These are phyloP conservation scores for Alternaria gaisen DNA, from an alignment of 2,329 filamentous ascomycete genomes.

Conservation along the genomic window DNA sequence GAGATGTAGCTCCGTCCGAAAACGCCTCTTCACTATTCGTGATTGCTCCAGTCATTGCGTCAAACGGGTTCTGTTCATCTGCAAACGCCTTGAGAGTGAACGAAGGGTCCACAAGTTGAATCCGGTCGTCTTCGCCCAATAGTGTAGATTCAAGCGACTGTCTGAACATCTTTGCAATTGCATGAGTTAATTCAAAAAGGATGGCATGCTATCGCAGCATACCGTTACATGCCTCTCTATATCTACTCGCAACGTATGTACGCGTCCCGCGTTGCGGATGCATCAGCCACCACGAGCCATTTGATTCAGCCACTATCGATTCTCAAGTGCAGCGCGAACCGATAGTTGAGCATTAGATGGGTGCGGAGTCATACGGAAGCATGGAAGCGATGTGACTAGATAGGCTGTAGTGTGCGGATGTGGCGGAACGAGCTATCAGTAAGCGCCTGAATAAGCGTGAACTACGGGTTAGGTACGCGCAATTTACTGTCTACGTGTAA, in stretches of 20 bases:
- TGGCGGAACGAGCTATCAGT: slow-evolving; percentile 8
- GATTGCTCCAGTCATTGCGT: not conserved
- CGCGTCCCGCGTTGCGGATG: not conserved
- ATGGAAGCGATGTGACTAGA: slow-evolving; percentile 3
- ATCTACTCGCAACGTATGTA: not conserved
- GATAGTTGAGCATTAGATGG: not conserved
- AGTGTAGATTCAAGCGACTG: not conserved
- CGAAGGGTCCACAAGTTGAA: slow-evolving; percentile 2
- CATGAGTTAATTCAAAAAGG: not conserved
- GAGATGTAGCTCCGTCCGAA: slow-evolving; percentile 7
- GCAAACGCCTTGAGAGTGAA: not conserved
- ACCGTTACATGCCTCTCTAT: not conserved
- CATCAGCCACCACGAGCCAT: slow-evolving; percentile 4
- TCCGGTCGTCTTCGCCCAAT: not conserved
- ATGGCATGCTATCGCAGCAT: not conserved
- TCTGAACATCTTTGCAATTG: slow-evolving; percentile 1
- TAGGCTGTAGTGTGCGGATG: not conserved
- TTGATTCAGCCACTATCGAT: not conserved
- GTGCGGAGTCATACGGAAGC: not conserved
- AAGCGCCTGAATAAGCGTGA: slow-evolving; percentile 19
- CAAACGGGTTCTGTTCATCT: slow-evolving; percentile 3
- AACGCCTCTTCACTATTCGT: not conserved
- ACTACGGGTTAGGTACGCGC: slow-evolving; percentile 4
- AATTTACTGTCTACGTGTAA: not conserved
- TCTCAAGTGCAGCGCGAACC: no score